A percentile compares a stretch with the other conserved stretches of the same genome.
phyloP scores from a whole-genome alignment of 192 early-diverging fungal species.

The Pilaira anomala region DNA sequence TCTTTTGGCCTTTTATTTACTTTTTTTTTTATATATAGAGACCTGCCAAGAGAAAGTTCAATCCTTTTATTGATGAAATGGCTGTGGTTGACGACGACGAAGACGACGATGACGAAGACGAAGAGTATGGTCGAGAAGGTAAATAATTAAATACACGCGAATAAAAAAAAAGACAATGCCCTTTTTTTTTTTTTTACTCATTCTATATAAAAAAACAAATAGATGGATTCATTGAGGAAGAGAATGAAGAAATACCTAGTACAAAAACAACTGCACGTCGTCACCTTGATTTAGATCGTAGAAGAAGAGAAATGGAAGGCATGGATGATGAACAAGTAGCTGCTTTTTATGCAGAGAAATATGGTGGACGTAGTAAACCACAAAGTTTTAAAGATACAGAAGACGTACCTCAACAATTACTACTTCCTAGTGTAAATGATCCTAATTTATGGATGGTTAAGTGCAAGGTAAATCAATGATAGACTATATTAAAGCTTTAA shows the following conservation, averaged over 20 bases:
- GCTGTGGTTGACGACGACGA: slow-evolving; percentile 72
- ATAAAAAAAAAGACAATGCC: slow-evolving; percentile 30
- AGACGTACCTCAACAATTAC: slow-evolving; percentile 71
- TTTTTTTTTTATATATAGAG: slow-evolving; percentile 30
- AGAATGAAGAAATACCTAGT: slow-evolving; percentile 52
- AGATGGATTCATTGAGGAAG: slow-evolving; percentile 75
- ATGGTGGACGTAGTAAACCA: slow-evolving; percentile 59
- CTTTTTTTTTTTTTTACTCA: slow-evolving; percentile 25
- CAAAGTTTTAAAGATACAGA: slow-evolving; percentile 47
- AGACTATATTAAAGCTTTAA: too few relatives aligned
- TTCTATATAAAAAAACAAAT: background rate
- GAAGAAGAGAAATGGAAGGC: slow-evolving; percentile 64
- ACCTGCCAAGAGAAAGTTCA: slow-evolving; percentile 42
- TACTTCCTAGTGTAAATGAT: slow-evolving; percentile 82
- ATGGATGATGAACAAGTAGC: slow-evolving; percentile 85
- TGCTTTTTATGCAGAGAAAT: slow-evolving; percentile 64
- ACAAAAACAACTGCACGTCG: slow-evolving; percentile 57
- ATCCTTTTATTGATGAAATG: slow-evolving; percentile 61
- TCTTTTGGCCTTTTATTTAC: background rate
- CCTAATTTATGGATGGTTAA: slow-evolving; percentile 90
- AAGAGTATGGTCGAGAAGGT: slow-evolving; percentile 55
- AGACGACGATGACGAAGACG: slow-evolving; percentile 67
- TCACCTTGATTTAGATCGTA: slow-evolving; percentile 70
- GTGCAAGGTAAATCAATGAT: slow-evolving; percentile 55
- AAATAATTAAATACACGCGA: slow-evolving; percentile 11